A percentile compares a stretch with the other conserved stretches of the same genome.
These are phyloP conservation scores for Stachybotrys chartarum DNA, from an alignment of 2,329 filamentous ascomycete species.

Conservation along the genomic window DNA sequence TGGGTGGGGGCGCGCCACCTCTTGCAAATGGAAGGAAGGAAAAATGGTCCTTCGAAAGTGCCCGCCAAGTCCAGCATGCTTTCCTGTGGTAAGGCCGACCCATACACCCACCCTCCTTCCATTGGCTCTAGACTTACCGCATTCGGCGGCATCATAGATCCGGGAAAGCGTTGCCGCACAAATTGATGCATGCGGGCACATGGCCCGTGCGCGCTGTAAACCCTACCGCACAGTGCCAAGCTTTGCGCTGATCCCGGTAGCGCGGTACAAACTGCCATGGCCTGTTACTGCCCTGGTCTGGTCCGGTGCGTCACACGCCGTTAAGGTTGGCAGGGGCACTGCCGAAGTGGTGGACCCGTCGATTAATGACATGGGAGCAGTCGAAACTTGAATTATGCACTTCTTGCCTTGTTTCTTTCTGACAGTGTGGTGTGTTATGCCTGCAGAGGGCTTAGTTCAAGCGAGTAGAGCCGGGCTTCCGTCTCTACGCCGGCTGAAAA, in stretches of 20 bases:
- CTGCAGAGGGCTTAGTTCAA: no score
- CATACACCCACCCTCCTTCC: not conserved
- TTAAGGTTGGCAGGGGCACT: not conserved
- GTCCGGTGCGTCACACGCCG: not conserved
- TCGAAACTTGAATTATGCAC: no score
- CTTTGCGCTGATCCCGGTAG: not conserved
- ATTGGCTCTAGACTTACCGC: not conserved
- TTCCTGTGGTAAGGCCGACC: not conserved
- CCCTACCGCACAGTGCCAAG: not conserved
- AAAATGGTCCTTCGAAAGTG: not conserved
- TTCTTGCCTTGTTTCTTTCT: no score
- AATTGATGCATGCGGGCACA: not conserved
- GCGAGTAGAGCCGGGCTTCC: no score
- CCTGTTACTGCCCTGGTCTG: not conserved
- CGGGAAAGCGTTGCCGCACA: not conserved
- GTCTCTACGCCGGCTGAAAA: no score
- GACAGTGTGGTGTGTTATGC: no score
- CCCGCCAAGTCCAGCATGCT: not conserved
- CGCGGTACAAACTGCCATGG: not conserved
- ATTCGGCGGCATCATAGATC: not conserved
- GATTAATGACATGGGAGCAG: not conserved
- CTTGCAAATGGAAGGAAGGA: not conserved
- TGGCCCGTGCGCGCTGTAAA: not conserved
- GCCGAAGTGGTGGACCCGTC: not conserved
- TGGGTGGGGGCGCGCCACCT: not conserved